Evolutionary conservation across 495 filamentous ascomycete genomes (phyloP), one percentile per base, ranked within the genome.

Genomic region (Durotheca rogersii): DNA sequence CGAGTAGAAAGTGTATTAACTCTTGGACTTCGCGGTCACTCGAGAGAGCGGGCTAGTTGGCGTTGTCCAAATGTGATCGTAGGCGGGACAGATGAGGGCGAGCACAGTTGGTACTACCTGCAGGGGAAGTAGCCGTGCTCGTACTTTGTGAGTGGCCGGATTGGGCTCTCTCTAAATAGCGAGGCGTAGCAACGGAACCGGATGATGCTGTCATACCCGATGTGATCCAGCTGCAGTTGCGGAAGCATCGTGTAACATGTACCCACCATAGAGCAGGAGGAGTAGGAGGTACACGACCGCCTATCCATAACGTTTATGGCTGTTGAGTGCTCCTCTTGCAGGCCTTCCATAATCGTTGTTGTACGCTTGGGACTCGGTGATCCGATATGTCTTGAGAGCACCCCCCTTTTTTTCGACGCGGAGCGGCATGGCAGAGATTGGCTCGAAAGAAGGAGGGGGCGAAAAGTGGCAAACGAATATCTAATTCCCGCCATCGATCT

Each of bases 201-300:
- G 34, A 46, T 33, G 30, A 21, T 50, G 36, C 11, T 51, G 31
- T 45, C 55, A 45, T 50, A 54, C 51, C 50, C 41, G 51, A 59
- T 43, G 51, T 33, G 46, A 44, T 34, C 35, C 51, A 54, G 50
- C 44, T 59, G 56, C 50, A 53, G 50, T 45, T 59, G 56, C 46
- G 47, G 36, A 31, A 15, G 32, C 30, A 50, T 29, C 44, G 55
- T 34, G 39, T n/a, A 27, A 33, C 34, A 32, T 44, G 36, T 54
- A 59, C 44, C n/a, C n/a, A n/a, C n/a, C n/a, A n/a, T n/a, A n/a
- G n/a, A n/a, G n/a, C n/a, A n/a, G n/a, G n/a, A n/a, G n/a, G n/a
- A n/a, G n/a, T 47, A 3, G 16, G n/a, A 41, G 33, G 56, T 54
- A 59, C 50, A 41, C 11, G 12, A 25, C 35, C 38, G 23, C 18